Evolutionary conservation across 2,329 filamentous ascomycete species (phyloP).

Genomic region (Calonectria hongkongensis): DNA sequence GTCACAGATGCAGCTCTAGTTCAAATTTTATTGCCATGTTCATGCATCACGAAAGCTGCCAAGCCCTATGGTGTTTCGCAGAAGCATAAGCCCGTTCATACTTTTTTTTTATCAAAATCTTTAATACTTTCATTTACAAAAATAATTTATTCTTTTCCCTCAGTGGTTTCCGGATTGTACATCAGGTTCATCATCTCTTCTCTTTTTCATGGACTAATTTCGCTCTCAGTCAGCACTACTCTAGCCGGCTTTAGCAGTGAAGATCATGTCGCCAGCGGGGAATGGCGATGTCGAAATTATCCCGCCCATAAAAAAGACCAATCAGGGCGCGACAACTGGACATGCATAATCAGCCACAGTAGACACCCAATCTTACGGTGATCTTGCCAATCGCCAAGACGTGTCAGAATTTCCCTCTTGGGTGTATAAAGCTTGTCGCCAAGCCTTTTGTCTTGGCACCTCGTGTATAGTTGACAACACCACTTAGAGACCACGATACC

Average conservation of each 20-base stretch:
- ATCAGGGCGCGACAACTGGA: neutral
- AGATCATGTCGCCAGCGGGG: neutral
- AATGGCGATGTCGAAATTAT: neutral
- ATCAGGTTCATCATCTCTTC: neutral
- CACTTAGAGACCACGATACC: too few relatives aligned
- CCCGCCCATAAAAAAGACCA: neutral
- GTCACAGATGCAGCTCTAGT: too few relatives aligned
- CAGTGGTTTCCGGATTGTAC: too few relatives aligned
- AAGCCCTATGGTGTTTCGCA: too few relatives aligned
- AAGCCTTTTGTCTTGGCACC: neutral
- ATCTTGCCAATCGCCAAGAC: slow-evolving; percentile 8
- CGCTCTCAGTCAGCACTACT: neutral
- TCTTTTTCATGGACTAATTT: neutral
- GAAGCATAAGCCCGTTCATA: too few relatives aligned
- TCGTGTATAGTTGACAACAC: neutral
- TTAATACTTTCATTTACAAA: too few relatives aligned
- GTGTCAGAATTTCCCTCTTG: slow-evolving; percentile 1
- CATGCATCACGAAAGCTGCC: too few relatives aligned
- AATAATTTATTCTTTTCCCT: too few relatives aligned
- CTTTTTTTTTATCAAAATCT: too few relatives aligned
- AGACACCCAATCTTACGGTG: neutral
- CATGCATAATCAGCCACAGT: neutral
- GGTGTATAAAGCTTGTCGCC: neutral
- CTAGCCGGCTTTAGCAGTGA: neutral
- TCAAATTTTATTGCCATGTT: too few relatives aligned